Conservation (phyloP, 495 filamentous ascomycete species). For the Thermothielavioides terrestris region DNA sequence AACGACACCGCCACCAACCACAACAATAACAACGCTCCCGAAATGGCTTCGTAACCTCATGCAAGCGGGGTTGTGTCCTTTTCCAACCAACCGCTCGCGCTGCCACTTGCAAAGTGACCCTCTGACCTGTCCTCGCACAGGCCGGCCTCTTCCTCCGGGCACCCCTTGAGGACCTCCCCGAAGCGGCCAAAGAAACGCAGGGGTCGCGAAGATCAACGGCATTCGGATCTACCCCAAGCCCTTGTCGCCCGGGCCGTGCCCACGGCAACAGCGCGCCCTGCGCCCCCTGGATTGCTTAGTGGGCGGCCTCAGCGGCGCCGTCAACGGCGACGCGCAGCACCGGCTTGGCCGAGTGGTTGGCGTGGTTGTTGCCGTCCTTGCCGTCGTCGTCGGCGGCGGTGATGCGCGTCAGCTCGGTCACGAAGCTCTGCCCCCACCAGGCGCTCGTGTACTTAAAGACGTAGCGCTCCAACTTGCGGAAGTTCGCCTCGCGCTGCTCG, state of each 20-base stretch:
- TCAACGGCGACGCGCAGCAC: constrained; percentile 7
- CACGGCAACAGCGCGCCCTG: constrained; percentile 7
- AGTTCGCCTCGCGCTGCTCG: constrained; percentile 74
- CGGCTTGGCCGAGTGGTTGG: neutral
- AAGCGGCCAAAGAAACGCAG: too few relatives aligned
- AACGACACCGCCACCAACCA: neutral
- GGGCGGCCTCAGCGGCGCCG: constrained; percentile 13
- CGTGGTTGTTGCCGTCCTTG: neutral
- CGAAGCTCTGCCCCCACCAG: constrained; percentile 96
- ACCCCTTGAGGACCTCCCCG: too few relatives aligned
- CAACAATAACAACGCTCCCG: neutral
- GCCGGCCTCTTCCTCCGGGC: too few relatives aligned
- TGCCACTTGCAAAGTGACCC: too few relatives aligned
- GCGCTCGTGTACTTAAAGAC: constrained; percentile 89
- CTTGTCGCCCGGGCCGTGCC: too few relatives aligned
- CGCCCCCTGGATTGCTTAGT: constrained; percentile 11
- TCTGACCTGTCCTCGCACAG: neutral
- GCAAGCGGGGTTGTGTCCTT: neutral
- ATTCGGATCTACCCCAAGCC: too few relatives aligned
- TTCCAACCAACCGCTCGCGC: neutral
- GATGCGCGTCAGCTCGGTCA: constrained; percentile 67
- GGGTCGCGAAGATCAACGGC: too few relatives aligned
- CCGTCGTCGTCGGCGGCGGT: constrained; percentile 16
- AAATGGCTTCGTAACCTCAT: neutral
- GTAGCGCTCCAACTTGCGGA: constrained; percentile 71